A percentile compares a stretch with the other conserved stretches of the same genome.
Conservation (phyloP, 192 early-diverging fungal species). For the Coemansia sp. region DNA sequence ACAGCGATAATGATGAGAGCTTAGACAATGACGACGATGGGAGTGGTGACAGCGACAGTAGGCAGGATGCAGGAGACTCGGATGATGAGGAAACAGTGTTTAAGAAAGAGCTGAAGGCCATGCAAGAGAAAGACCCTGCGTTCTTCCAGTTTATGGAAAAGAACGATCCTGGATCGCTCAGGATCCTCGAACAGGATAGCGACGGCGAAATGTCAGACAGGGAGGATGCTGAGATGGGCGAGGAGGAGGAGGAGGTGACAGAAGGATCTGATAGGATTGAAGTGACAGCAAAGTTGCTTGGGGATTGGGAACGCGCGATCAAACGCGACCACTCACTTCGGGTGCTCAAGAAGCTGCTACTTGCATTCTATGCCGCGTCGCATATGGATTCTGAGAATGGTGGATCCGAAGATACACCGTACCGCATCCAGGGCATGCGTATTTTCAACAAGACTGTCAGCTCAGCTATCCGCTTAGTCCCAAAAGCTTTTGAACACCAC, state of each 20-base stretch:
- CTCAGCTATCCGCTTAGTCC: constrained; percentile 67
- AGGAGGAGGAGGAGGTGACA: constrained; percentile 51
- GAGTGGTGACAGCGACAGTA: constrained; percentile 46
- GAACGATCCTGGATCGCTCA: constrained; percentile 80
- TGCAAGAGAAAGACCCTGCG: constrained; percentile 84
- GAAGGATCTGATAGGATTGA: constrained; percentile 32
- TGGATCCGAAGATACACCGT: constrained; percentile 53
- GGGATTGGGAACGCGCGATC: constrained; percentile 66
- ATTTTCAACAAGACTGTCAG: constrained; percentile 83
- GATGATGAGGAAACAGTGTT: constrained; percentile 69
- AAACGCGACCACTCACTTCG: constrained; percentile 64
- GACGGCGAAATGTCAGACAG: constrained; percentile 48
- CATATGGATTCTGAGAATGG: constrained; percentile 70
- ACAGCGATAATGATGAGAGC: constrained; percentile 12
- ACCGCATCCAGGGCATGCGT: constrained; percentile 68
- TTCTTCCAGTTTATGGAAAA: constrained; percentile 91
- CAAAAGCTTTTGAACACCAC: constrained; percentile 69
- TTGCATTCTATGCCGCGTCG: constrained; percentile 82
- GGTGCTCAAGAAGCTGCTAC: constrained; percentile 68
- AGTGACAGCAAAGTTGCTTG: constrained; percentile 75
- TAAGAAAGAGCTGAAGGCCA: constrained; percentile 78
- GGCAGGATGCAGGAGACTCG: constrained; percentile 55
- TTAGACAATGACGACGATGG: constrained; percentile 38
- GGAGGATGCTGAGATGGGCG: constrained; percentile 19
- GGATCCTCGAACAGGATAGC: constrained; percentile 65